These are phyloP conservation scores for Oryza coarctata DNA, from an alignment of 176 grass and related monocot species.

Conservation along the genomic window DNA sequence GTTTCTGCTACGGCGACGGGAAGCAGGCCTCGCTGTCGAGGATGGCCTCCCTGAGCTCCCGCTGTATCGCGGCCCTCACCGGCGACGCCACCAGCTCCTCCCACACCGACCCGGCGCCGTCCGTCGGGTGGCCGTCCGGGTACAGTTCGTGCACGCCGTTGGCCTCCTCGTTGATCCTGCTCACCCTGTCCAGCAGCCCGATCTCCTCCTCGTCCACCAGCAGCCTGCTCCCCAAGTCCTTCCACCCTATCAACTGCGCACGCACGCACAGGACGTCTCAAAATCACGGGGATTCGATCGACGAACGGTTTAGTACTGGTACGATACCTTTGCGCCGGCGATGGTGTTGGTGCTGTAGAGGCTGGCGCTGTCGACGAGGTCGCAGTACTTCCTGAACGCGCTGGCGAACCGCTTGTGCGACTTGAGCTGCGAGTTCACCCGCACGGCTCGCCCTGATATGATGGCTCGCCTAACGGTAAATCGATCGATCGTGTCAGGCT, in stretches of 20 bases:
- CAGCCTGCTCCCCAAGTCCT: slow-evolving; percentile 62
- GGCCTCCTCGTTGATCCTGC: slow-evolving; percentile 64
- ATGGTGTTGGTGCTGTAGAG: slow-evolving; percentile 86
- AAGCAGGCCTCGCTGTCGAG: slow-evolving; percentile 59
- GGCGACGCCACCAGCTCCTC: slow-evolving; percentile 60
- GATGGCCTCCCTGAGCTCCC: slow-evolving; percentile 65
- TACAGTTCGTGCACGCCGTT: slow-evolving; percentile 79
- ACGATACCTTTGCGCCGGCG: slow-evolving; percentile 59
- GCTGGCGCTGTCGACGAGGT: slow-evolving; percentile 79
- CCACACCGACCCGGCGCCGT: slow-evolving; percentile 55
- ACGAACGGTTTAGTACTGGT: neutral
- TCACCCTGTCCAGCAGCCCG: slow-evolving; percentile 62
- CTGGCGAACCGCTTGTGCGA: slow-evolving; percentile 89
- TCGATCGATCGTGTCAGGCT: neutral
- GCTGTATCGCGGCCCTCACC: slow-evolving; percentile 48
- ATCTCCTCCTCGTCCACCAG: slow-evolving; percentile 75
- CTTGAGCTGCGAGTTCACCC: slow-evolving; percentile 84
- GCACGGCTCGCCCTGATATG: slow-evolving; percentile 75
- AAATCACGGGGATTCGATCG: neutral
- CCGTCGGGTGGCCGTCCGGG: slow-evolving; percentile 48
- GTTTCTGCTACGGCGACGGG: slow-evolving; percentile 43
- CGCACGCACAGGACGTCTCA: neutral
- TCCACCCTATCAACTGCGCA: slow-evolving; percentile 73
- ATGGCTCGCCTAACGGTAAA: slow-evolving; percentile 66
- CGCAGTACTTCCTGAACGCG: slow-evolving; percentile 69